Conservation (phyloP, 768 basidiomycete species). For the Boletus subcaerulescens region DNA sequence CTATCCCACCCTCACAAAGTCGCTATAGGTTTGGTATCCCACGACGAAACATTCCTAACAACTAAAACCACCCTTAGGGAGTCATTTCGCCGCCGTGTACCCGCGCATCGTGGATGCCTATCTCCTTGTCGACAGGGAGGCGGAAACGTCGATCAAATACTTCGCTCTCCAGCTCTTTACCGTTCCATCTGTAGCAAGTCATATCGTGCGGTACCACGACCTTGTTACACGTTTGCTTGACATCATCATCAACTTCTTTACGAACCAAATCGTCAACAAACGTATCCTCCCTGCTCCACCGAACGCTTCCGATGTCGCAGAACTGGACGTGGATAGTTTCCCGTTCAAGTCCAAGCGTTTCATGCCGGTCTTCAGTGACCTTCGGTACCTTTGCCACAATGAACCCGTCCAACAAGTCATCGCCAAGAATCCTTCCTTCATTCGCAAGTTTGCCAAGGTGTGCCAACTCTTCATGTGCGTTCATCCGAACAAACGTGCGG, state of each 20-base stretch:
- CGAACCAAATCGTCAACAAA: slow-evolving; percentile 79
- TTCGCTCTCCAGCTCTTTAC: slow-evolving; percentile 93
- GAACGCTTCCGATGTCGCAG: slow-evolving; percentile 21
- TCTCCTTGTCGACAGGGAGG: slow-evolving; percentile 88
- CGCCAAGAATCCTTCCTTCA: slow-evolving; percentile 60
- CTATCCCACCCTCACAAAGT: slow-evolving; percentile 73
- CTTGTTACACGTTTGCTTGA: slow-evolving; percentile 75
- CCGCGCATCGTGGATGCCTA: slow-evolving; percentile 86
- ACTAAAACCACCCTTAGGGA: slow-evolving; percentile 46
- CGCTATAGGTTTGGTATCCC: slow-evolving; percentile 57
- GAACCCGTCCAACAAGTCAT: slow-evolving; percentile 78
- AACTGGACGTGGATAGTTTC: slow-evolving; percentile 76
- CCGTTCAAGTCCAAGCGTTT: slow-evolving; percentile 95
- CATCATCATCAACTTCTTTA: slow-evolving; percentile 90
- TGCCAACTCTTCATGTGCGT: slow-evolving; percentile 92
- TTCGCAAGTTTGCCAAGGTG: slow-evolving; percentile 69
- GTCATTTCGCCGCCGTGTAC: slow-evolving; percentile 83
- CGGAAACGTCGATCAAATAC: slow-evolving; percentile 93
- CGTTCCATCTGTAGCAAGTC: slow-evolving; percentile 77
- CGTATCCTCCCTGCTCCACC: slow-evolving; percentile 45
- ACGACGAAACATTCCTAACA: not conserved
- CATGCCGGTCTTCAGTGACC: slow-evolving; percentile 90
- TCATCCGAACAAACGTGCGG: slow-evolving; percentile 85
- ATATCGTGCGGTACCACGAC: slow-evolving; percentile 70
- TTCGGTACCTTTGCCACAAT: slow-evolving; percentile 83